A percentile compares a stretch with the other conserved stretches of the same genome.
Evolutionary conservation across 2,329 filamentous ascomycete genomes (phyloP).

Genomic region (Penicillium sp.): DNA sequence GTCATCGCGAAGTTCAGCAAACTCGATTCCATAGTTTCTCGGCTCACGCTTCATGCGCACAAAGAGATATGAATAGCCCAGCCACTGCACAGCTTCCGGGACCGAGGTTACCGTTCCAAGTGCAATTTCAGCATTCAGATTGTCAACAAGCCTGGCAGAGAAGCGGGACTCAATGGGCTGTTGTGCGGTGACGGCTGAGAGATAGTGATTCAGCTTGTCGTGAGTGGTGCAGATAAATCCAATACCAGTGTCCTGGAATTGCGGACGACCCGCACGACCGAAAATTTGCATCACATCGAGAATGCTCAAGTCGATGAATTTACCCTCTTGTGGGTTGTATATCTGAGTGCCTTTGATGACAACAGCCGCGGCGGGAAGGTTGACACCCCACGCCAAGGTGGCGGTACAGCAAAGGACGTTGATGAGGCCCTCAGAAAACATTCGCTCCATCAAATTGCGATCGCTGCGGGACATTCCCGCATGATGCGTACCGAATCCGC

Average conservation of each 20-base stretch:
- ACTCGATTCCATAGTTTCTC: constrained; percentile 91
- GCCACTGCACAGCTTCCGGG: constrained; percentile 90
- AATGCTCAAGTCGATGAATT: constrained; percentile 94
- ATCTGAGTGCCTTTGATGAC: constrained; percentile 98
- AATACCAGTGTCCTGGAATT: constrained; percentile 96
- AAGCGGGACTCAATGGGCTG: constrained; percentile 98
- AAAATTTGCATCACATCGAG: constrained; percentile 98
- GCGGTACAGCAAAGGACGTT: constrained; percentile 98
- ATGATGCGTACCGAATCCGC: constrained; percentile 93
- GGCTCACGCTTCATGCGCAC: constrained; percentile 95
- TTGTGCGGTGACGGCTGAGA: constrained; percentile 91
- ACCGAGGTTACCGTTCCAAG: constrained; percentile 95
- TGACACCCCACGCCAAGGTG: constrained; percentile 97
- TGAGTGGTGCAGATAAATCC: constrained; percentile 97
- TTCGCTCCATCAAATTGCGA: constrained; percentile 89
- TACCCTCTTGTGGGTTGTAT: constrained; percentile 94
- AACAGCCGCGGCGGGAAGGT: constrained; percentile 92
- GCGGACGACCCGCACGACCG: constrained; percentile 93
- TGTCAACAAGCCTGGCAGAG: constrained; percentile 90
- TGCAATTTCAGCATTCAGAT: constrained; percentile 91
- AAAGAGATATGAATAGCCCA: constrained; percentile 96
- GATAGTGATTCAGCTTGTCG: constrained; percentile 89
- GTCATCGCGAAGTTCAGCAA: constrained; percentile 85
- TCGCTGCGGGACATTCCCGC: constrained; percentile 95
- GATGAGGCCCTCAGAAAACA: constrained; percentile 89